Evolutionary conservation across 805 yeast genomes (phyloP).

Genomic region (Saturnispora sanitii): DNA sequence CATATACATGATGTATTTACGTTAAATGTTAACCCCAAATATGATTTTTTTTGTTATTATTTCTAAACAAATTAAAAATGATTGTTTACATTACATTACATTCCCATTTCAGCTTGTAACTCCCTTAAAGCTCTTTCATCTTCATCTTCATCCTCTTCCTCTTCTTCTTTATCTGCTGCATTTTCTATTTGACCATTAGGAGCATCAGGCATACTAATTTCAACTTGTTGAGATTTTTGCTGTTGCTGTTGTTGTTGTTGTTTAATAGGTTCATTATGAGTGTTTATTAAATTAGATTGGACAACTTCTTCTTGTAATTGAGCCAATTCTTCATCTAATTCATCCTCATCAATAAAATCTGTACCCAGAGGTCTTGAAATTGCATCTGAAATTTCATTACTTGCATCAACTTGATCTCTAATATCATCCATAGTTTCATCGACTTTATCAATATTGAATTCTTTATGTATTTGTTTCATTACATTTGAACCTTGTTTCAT

Average conservation of each 20-base stretch:
- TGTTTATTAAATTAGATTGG: slow-evolving; percentile 26
- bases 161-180: slow-evolving; percentile 37
- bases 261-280: slow-evolving; percentile 6
- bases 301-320: slow-evolving; percentile 78
- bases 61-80: background rate
- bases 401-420: slow-evolving; percentile 89
- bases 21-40: too few species aligned
- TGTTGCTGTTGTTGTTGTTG: slow-evolving; percentile 1
- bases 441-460: slow-evolving; percentile 90
- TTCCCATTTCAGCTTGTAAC: slow-evolving; percentile 80
- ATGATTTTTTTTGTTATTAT: background rate
- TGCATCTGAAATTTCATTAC: slow-evolving; percentile 94
- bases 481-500: slow-evolving; percentile 98
- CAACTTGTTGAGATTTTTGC: slow-evolving; percentile 4
- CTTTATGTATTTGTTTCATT: slow-evolving; percentile 92
- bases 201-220: slow-evolving; percentile 36
- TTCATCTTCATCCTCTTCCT: slow-evolving; percentile 54
- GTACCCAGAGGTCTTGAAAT: slow-evolving; percentile 86
- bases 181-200: slow-evolving; percentile 33
- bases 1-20: too few species aligned
- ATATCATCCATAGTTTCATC: slow-evolving; percentile 97
- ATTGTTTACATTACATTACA: slow-evolving; percentile 27
- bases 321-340: slow-evolving; percentile 86
- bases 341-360: slow-evolving; percentile 76
- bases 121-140: slow-evolving; percentile 76